phyloP scores from a whole-genome alignment of 208 protist species.

The Herpetomonas tarakana region DNA sequence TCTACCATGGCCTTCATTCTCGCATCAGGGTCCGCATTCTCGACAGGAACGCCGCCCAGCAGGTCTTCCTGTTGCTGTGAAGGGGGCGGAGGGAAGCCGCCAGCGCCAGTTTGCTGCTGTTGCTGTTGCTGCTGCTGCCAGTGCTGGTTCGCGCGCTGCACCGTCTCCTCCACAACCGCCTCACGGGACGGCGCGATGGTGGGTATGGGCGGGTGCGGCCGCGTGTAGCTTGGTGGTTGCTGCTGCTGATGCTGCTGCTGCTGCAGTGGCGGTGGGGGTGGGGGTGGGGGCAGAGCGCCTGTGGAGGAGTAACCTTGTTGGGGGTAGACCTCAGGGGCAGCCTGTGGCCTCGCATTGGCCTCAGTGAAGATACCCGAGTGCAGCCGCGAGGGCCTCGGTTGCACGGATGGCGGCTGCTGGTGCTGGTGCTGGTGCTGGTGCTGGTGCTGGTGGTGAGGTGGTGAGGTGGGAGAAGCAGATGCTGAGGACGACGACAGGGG shows the following conservation, averaged over 20 bases:
- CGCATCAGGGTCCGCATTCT: neutral
- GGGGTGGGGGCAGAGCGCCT: too few relatives aligned
- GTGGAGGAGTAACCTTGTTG: too few relatives aligned
- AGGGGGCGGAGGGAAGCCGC: too few relatives aligned
- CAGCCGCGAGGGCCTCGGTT: too few relatives aligned
- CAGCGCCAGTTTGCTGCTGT: neutral
- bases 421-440: conserved; percentile 1
- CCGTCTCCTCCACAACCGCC: conserved; percentile 37
- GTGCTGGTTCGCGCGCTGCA: conserved; percentile 37
- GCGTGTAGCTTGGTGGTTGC: too few relatives aligned
- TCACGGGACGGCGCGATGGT: conserved; percentile 28
- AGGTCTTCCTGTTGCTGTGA: too few relatives aligned
- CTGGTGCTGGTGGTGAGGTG: neutral
- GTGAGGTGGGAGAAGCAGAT: neutral
- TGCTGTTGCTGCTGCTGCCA: conserved; percentile 12
- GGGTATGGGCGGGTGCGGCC: conserved; percentile 4
- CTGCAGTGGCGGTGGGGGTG: conserved; percentile 1
- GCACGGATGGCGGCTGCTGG: too few relatives aligned
- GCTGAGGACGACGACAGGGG: neutral
- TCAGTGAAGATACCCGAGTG: too few relatives aligned
- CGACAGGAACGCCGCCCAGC: neutral
- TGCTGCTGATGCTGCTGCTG: conserved; percentile 7
- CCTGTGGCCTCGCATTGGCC: too few relatives aligned
- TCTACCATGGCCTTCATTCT: conserved; percentile 1
- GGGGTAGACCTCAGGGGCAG: too few relatives aligned